Evolutionary conservation across 345 rosid species (phyloP).

Genomic region (Anastatica hierochuntica): DNA sequence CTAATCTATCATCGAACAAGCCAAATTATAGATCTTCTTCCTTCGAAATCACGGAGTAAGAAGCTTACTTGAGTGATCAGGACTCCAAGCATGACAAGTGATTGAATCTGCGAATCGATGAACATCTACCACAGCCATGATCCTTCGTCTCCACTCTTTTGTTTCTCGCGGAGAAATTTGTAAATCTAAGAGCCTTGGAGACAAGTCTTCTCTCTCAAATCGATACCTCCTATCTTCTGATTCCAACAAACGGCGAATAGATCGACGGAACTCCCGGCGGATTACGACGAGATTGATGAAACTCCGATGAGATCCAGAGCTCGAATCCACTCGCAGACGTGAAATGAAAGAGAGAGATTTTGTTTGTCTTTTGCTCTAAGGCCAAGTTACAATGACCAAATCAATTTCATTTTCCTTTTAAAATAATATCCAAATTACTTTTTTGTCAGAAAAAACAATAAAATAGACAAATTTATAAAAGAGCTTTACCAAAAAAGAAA

Average conservation of each 20-base stretch:
- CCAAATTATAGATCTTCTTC: not conserved
- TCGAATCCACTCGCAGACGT: conserved; percentile 22
- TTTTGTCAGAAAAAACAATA: not conserved
- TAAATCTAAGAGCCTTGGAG: not conserved
- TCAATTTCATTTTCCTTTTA: not conserved
- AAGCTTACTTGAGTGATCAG: conserved; percentile 65
- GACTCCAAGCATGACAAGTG: conserved; percentile 97
- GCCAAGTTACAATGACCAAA: conserved; percentile 4
- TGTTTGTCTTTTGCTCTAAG: conserved; percentile 12
- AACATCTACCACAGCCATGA: conserved; percentile 64
- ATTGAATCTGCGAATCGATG: conserved; percentile 82
- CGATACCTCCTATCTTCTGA: not conserved
- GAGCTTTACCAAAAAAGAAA: no score
- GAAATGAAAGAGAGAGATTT: conserved; percentile 7
- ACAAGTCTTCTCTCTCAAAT: conserved; percentile 1
- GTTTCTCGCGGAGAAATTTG: conserved; percentile 4
- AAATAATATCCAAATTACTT: not conserved
- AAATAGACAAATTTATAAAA: not conserved
- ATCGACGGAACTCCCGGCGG: not conserved
- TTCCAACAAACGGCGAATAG: not conserved
- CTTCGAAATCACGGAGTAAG: not conserved
- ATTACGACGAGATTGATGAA: conserved; percentile 2
- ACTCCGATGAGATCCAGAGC: conserved; percentile 21
- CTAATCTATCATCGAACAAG: not conserved
- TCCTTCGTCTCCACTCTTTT: conserved; percentile 2